These are phyloP conservation scores for Eutypa lata DNA, from an alignment of 2,329 filamentous ascomycete species.

Conservation along the genomic window DNA sequence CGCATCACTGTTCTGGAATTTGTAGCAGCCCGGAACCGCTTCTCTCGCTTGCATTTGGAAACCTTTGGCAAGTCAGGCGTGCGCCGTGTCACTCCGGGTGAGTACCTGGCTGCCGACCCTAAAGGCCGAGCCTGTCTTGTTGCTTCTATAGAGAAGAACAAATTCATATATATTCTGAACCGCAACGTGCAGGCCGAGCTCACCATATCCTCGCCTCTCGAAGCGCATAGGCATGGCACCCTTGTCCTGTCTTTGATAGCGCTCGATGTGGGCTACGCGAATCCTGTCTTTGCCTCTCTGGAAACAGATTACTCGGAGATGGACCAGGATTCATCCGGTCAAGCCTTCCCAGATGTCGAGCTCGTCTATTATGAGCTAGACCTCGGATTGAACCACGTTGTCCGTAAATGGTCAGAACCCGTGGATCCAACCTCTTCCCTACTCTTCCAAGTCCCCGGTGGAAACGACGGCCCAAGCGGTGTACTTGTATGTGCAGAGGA, in stretches of 20 bases:
- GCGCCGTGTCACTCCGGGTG: conserved; percentile 87
- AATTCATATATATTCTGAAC: conserved; percentile 97
- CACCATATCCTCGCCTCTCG: conserved; percentile 93
- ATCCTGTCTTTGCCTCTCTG: conserved; percentile 91
- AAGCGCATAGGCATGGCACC: conserved; percentile 91
- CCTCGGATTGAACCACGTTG: conserved; percentile 93
- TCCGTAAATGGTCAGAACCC: conserved; percentile 91
- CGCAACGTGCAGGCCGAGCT: conserved; percentile 91
- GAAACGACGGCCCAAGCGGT: conserved; percentile 88
- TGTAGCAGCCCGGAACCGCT: conserved; percentile 77
- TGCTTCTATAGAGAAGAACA: conserved; percentile 96
- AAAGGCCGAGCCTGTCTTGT: conserved; percentile 94
- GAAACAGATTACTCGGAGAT: conserved; percentile 91
- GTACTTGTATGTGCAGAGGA: conserved; percentile 94
- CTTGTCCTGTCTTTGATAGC: conserved; percentile 85
- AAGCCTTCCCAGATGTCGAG: conserved; percentile 76
- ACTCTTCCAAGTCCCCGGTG: conserved; percentile 93
- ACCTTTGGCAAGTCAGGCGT: conserved; percentile 98
- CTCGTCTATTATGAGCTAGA: conserved; percentile 98
- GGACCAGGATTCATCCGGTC: conserved; percentile 85
- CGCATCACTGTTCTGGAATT: conserved; percentile 95
- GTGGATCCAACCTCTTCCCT: conserved; percentile 87
- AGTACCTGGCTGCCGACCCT: conserved; percentile 93
- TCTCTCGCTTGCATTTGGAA: conserved; percentile 87
- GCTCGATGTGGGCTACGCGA: conserved; percentile 93